Evolutionary conservation across 1,284 basidiomycete species (phyloP).

Genomic region (Filobasidium uniguttulatum): DNA sequence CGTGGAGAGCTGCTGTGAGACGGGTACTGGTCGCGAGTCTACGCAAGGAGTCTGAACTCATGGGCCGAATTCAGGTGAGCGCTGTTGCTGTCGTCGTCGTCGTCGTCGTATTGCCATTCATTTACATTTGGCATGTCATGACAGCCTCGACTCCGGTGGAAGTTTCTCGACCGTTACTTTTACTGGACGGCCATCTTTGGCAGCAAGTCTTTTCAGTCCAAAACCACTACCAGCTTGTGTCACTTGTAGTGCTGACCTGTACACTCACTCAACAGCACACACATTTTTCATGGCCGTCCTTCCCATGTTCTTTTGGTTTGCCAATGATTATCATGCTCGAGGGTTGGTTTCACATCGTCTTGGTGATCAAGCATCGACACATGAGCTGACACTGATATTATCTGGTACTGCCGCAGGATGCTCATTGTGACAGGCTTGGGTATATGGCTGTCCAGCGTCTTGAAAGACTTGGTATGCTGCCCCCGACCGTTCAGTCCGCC

Average conservation of each 20-base stretch:
- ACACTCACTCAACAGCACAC: constrained; percentile 42
- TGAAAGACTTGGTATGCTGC: constrained; percentile 81
- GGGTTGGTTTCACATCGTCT: constrained; percentile 45
- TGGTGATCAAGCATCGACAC: background rate
- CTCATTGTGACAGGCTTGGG: constrained; percentile 62
- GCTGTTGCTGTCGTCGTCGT: background rate
- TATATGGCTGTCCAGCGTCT: constrained; percentile 67
- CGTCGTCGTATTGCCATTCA: background rate
- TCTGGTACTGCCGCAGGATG: constrained; percentile 41
- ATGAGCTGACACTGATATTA: background rate
- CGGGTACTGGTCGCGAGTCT: constrained; percentile 48
- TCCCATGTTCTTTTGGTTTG: constrained; percentile 79
- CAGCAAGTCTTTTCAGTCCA: constrained; percentile 36
- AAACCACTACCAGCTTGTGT: background rate
- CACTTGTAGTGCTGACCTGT: background rate
- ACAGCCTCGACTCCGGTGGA: constrained; percentile 49
- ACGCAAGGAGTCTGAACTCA: constrained; percentile 49
- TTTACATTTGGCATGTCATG: background rate
- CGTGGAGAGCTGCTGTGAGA: constrained; percentile 57
- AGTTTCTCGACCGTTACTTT: constrained; percentile 73
- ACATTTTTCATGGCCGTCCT: constrained; percentile 88
- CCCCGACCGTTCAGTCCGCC: constrained; percentile 85
- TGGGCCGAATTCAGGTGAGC: constrained; percentile 59
- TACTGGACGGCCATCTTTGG: constrained; percentile 79
- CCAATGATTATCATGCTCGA: constrained; percentile 52